A percentile compares a stretch with the other conserved stretches of the same genome.
Conservation (phyloP, 768 basidiomycete species). For the Lactarius quietus region DNA sequence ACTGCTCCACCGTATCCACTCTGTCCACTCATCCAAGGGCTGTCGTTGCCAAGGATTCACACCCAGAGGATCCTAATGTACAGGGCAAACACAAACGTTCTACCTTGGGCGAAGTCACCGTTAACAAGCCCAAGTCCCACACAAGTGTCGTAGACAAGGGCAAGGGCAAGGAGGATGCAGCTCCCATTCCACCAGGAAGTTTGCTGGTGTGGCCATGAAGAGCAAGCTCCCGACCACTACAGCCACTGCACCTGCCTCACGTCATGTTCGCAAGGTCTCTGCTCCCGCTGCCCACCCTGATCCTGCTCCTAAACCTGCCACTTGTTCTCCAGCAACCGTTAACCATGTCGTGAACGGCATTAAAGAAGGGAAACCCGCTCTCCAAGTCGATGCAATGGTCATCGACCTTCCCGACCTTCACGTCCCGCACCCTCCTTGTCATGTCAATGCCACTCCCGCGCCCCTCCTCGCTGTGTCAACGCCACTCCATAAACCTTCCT, state of each 20-base stretch:
- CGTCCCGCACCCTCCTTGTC: constrained; percentile 31
- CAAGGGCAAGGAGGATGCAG: constrained; percentile 46
- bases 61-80: constrained; percentile 43
- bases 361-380: constrained; percentile 23
- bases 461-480: too few relatives aligned
- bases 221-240: constrained; percentile 49
- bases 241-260: constrained; percentile 31
- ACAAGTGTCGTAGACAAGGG: constrained; percentile 44
- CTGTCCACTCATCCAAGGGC: constrained; percentile 52
- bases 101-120: constrained; percentile 70
- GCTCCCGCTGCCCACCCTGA: constrained; percentile 9
- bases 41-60: constrained; percentile 39
- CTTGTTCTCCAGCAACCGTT: constrained; percentile 28
- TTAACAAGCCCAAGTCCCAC: constrained; percentile 42
- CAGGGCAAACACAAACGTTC: constrained; percentile 73
- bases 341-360: constrained; percentile 38
- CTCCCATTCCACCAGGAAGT: constrained; percentile 40
- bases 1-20: constrained; percentile 44
- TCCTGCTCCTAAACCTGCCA: constrained; percentile 27
- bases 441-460: constrained; percentile 27
- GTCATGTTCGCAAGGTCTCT: constrained; percentile 54
- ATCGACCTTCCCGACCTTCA: constrained; percentile 34
- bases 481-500: too few relatives aligned
- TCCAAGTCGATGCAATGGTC: constrained; percentile 51
- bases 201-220: constrained; percentile 58